A percentile compares a stretch with the other conserved stretches of the same genome.
Evolutionary conservation across 1,139 yeast genomes (phyloP).

Genomic region (Candida frijolesensis): DNA sequence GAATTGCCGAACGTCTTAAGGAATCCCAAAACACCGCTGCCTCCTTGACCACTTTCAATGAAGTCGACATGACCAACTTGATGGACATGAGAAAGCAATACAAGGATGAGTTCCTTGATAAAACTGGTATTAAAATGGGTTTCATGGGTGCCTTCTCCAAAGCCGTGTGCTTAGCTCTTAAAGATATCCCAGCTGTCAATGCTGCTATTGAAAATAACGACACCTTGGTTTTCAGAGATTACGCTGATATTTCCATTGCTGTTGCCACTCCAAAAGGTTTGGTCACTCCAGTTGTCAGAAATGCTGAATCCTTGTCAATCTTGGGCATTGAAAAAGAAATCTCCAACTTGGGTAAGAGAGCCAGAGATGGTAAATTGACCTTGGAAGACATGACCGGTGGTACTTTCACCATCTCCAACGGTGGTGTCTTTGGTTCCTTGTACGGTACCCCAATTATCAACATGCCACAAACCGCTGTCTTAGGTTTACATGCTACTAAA

Average conservation of each 20-base stretch:
- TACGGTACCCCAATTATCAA: conserved; percentile 99
- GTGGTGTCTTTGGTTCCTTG: conserved; percentile 98
- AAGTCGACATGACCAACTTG: conserved; percentile 92
- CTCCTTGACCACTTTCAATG: conserved; percentile 95
- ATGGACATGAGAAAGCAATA: conserved; percentile 95
- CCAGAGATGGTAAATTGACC: conserved; percentile 95
- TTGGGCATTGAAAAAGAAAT: conserved; percentile 92
- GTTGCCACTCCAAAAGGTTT: conserved; percentile 99
- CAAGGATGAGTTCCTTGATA: conserved; percentile 94
- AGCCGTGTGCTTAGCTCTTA: conserved; percentile 91
- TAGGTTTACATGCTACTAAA: conserved; percentile 97
- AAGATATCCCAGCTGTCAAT: conserved; percentile 93
- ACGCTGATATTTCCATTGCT: conserved; percentile 93
- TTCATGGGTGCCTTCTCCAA: conserved; percentile 98
- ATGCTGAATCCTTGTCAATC: conserved; percentile 89
- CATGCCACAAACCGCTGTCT: conserved; percentile 97
- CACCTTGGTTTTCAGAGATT: conserved; percentile 94
- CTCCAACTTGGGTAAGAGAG: conserved; percentile 79
- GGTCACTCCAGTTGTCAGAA: conserved; percentile 97
- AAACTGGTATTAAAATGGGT: conserved; percentile 93
- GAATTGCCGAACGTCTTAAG: conserved; percentile 99
- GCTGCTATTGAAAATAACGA: conserved; percentile 93
- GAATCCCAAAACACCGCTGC: conserved; percentile 99
- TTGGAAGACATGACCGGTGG: conserved; percentile 99
- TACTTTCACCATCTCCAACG: conserved; percentile 97